A percentile compares a stretch with the other conserved stretches of the same genome.
phyloP scores from a whole-genome alignment of 345 rosid species.

The Salix viminalis region DNA sequence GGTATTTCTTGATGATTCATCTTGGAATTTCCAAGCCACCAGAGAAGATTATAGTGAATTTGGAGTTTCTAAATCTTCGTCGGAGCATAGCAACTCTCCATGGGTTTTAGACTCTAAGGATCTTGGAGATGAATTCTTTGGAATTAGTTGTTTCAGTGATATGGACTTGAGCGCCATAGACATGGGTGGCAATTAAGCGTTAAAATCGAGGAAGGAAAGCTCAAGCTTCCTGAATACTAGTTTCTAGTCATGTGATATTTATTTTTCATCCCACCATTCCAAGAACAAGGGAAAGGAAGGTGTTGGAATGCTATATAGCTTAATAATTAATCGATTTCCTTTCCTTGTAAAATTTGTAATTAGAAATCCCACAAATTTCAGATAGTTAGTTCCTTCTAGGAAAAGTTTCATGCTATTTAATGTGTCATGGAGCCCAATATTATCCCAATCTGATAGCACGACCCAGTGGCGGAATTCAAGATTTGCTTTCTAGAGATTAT shows the following conservation, averaged over 20 bases:
- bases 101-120: constrained; percentile 44
- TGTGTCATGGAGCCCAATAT: not conserved
- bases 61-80: constrained; percentile 26
- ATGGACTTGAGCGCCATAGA: constrained; percentile 24
- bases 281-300: not conserved
- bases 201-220: constrained; percentile 1
- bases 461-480: too few relatives aligned
- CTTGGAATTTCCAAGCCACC: constrained; percentile 39
- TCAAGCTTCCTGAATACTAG: not conserved
- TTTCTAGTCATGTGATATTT: not conserved
- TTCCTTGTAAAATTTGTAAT: not conserved
- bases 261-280: not conserved
- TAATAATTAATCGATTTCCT: not conserved
- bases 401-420: not conserved
- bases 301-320: not conserved
- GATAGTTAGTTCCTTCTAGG: not conserved
- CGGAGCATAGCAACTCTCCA: constrained; percentile 33
- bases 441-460: not conserved
- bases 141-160: constrained; percentile 39
- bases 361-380: not conserved
- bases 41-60: constrained; percentile 28
- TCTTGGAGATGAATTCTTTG: constrained; percentile 38
- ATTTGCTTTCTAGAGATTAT: too few relatives aligned
- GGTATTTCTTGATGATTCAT: constrained; percentile 32
- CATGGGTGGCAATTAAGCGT: constrained; percentile 24